Evolutionary conservation across 345 rosid genomes (phyloP), one percentile per base, ranked within the genome.

Genomic region (Toxicodendron radicans): DNA sequence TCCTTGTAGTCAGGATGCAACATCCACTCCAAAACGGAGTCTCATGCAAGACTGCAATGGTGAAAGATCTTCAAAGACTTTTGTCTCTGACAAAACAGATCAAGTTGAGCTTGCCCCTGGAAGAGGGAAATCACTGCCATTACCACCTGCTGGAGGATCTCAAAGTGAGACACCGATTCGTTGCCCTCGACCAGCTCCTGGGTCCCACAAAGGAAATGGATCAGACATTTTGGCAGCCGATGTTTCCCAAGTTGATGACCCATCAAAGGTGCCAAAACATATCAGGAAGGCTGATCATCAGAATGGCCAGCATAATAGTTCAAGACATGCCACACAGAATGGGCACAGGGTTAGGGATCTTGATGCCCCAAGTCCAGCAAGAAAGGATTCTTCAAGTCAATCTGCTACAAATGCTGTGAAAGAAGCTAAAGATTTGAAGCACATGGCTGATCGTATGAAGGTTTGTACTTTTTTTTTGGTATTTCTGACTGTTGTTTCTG

Each of bases 401-500:
- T 83, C 85, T 63, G 97, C 95, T 65, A 87, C 69, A 23, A 87
- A 81, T 82, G 94, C 90, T 53, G 33, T 96, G 79, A 93, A 89
- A 90, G 99, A 96, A 82, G 99, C 97, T 41, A 93, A 76, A 87
- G 92, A 82, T 87, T 83, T 96, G 58, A 96, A 96, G 84, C 99
- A 96, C 81, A 48, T 82, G 76, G 99, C 97, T 79, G 99, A 96
- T 85, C 99, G 97, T 58, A 76, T 81, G 1, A 93, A 96, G 99
- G 98, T 96, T 74, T 75, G 30, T 49, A 62, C 66, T 60, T 79
- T 27, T 75, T 58, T 52, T 74, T 69, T 75, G 65, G 27, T 58
- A 52, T 32, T 7, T 79, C 12, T 58, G 72, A 46, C 53, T 61
- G 33, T 63, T 68, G 24, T 49, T 70, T 56, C 8, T 30, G 58